These are phyloP conservation scores for Limnanthes douglasii DNA, from an alignment of 345 rosid genomes.

Conservation along the genomic window DNA sequence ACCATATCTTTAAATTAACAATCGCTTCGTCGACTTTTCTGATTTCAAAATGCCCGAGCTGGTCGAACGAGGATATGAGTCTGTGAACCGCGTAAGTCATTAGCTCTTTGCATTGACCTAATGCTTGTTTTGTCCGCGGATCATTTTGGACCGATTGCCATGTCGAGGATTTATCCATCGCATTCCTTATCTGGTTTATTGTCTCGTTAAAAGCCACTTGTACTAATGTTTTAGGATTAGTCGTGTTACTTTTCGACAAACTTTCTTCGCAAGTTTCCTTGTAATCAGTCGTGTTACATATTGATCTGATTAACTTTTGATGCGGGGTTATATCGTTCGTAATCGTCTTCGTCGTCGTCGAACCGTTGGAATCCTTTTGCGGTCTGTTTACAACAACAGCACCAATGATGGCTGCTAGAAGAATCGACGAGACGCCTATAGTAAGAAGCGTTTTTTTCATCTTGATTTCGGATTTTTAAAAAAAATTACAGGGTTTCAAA, in stretches of 20 bases:
- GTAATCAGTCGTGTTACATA: conserved; percentile 55
- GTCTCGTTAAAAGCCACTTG: conserved; percentile 29
- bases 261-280: conserved; percentile 29
- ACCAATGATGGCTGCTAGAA: conserved; percentile 33
- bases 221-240: conserved; percentile 51
- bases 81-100: conserved; percentile 38
- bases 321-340: conserved; percentile 10
- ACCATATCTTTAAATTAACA: conserved; percentile 43
- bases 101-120: conserved; percentile 41
- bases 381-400: too few species aligned
- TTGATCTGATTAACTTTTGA: conserved; percentile 38
- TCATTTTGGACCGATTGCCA: conserved; percentile 36
- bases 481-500: too few species aligned
- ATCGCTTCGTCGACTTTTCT: conserved; percentile 14
- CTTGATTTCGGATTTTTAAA: conserved; percentile 6
- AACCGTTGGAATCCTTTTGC: too few species aligned
- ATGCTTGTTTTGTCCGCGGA: conserved; percentile 31
- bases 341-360: conserved; percentile 3
- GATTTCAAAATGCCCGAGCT: conserved; percentile 20
- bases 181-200: conserved; percentile 20
- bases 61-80: conserved; percentile 23
- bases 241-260: conserved; percentile 20
- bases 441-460: conserved; percentile 26
- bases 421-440: conserved; percentile 25
- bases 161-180: conserved; percentile 24